Evolutionary conservation across 805 yeast species (phyloP).

Genomic region (Nakazawaea ishiwadae): DNA sequence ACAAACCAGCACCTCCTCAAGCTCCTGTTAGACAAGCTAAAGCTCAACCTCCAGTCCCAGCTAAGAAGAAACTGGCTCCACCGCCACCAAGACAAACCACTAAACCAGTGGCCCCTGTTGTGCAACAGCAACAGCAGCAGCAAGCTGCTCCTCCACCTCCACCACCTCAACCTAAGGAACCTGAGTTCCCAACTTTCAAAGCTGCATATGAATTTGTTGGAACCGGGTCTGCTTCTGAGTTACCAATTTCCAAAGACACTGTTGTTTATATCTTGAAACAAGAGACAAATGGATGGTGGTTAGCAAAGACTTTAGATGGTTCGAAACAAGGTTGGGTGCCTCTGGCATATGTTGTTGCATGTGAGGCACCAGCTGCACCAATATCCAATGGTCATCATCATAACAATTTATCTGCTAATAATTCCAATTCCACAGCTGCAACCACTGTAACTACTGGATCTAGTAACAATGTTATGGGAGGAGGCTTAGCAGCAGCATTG

Average conservation of each 20-base stretch:
- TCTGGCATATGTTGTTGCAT: conserved; percentile 74
- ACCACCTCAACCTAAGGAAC: conserved; percentile 55
- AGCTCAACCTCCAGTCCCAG: conserved; percentile 4
- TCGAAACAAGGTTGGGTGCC: conserved; percentile 96
- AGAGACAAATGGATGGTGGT: conserved; percentile 91
- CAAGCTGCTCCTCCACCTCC: conserved; percentile 74
- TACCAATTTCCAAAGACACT: conserved; percentile 75
- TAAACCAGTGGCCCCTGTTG: conserved; percentile 20
- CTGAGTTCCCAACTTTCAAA: conserved; percentile 71
- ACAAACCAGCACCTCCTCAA: conserved; percentile 21
- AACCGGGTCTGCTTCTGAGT: conserved; percentile 73
- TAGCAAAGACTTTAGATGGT: conserved; percentile 75
- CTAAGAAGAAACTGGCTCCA: conserved; percentile 6
- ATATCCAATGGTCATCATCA: conserved; percentile 17
- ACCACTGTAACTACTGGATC: conserved; percentile 22
- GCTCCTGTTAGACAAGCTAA: not conserved
- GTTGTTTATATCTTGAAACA: conserved; percentile 66
- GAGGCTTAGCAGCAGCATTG: conserved; percentile 67
- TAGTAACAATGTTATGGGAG: conserved; percentile 30
- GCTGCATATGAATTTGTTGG: conserved; percentile 91
- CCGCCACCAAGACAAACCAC: conserved; percentile 10
- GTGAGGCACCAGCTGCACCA: conserved; percentile 40
- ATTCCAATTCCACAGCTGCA: conserved; percentile 19
- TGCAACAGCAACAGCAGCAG: conserved; percentile 34
- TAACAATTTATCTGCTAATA: conserved; percentile 10